Percentiles rank a stretch among this genome's conserved stretches.
These are phyloP conservation scores for Pichia sp. DNA, from an alignment of 1,139 yeast species.

Conservation along the genomic window DNA sequence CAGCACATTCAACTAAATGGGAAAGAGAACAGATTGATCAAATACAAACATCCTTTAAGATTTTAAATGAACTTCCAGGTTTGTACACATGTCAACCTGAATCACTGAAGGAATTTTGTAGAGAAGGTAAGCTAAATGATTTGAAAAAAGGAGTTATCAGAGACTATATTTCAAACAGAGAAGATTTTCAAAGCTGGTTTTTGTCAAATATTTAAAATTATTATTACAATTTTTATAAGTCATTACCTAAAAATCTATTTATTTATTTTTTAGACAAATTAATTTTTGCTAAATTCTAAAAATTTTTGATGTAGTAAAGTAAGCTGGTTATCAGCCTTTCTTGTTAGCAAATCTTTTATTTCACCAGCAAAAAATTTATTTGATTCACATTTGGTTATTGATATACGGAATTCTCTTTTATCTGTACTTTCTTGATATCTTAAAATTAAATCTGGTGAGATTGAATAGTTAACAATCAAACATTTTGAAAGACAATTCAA, in stretches of 20 bases:
- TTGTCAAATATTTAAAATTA: slow-evolving; percentile 18
- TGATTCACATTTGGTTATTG: not conserved
- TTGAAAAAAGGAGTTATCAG: slow-evolving; percentile 51
- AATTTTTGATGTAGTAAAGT: slow-evolving; percentile 10
- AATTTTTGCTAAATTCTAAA: slow-evolving; percentile 4
- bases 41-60: slow-evolving; percentile 61
- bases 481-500: slow-evolving; percentile 25
- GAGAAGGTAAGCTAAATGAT: slow-evolving; percentile 72
- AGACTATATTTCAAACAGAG: slow-evolving; percentile 12
- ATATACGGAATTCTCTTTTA: slow-evolving; percentile 9
- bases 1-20: slow-evolving; percentile 4
- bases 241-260: not conserved
- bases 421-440: slow-evolving; percentile 17
- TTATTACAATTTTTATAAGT: not conserved
- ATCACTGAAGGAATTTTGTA: slow-evolving; percentile 68
- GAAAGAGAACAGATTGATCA: slow-evolving; percentile 22
- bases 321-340: slow-evolving; percentile 3
- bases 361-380: slow-evolving; percentile 9
- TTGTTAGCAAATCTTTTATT: slow-evolving; percentile 8
- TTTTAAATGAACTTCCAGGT: slow-evolving; percentile 78
- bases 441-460: slow-evolving; percentile 26
- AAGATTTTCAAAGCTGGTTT: slow-evolving; percentile 23
- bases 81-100: slow-evolving; percentile 76
- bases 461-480: slow-evolving; percentile 26
- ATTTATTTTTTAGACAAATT: not conserved